Evolutionary conservation across 1,139 yeast species (phyloP), one percentile per base, ranked within the genome.

Genomic region (Meyerozyma athensensis): DNA sequence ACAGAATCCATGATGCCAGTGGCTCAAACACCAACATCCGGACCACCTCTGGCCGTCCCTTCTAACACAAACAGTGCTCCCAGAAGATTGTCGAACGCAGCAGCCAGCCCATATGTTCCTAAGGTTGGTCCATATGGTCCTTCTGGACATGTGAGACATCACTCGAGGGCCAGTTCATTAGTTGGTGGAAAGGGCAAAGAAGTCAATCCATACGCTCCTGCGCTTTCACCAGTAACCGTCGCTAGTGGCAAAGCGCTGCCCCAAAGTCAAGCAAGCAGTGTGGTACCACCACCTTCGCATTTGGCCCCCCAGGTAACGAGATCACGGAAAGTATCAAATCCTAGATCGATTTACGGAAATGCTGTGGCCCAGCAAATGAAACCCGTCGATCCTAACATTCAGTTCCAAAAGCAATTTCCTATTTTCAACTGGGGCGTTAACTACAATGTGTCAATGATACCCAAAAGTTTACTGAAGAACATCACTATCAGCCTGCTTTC

Each of bases 391-490:
- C 73, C 74, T 2, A 58, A 57, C 19, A 61, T 66, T 6, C 50
- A 64, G 34, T 51, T 53, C 21, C 69, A 68, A 37, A 67, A 86
- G 40, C 96, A 86, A 54, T 85, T 84, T 56, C 96, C 96, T 0
- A 58, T 89, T 24, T 84, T 87, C 54, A 68, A 74, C 40, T 89
- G 95, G 86, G 75, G 86, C 34, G 61, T 66, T 26, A 56, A 69
- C 5, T 57, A 54, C 21, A 59, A 59, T 8, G 63, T 56, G 1
- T 45, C 48, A 8, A 49, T 69, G 35, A 48, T 63, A n/a, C 70
- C 73, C 4, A 45, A 40, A 10, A 36, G 40, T 2, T 37, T 28
- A 20, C 32, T 17, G 10, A 14, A 20, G 20, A 9, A 14, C 32
- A 28, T 28, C 9, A 28, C 7, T 13, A 28, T 28, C 7, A 18